Conservation (phyloP, 768 basidiomycete genomes). For the Termitomyces titanicus region DNA sequence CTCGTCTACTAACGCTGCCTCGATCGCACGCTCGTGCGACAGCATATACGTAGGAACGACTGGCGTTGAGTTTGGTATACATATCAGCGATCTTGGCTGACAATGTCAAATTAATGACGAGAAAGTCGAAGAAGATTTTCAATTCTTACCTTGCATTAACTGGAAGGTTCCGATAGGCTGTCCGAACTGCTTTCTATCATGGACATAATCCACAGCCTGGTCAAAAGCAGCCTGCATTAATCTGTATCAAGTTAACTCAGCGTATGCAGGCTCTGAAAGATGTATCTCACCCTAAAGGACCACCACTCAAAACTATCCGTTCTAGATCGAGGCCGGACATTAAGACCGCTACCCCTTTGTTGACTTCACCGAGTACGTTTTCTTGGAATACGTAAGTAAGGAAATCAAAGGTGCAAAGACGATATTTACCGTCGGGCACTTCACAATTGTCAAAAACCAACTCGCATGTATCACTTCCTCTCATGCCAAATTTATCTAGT, state of each 20-base stretch:
- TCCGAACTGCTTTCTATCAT: constrained; percentile 90
- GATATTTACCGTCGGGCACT: constrained; percentile 72
- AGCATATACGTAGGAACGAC: constrained; percentile 88
- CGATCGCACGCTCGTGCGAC: constrained; percentile 87
- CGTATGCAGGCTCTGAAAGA: constrained; percentile 3
- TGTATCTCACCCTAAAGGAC: constrained; percentile 73
- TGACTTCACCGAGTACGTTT: constrained; percentile 79
- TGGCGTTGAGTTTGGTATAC: constrained; percentile 90
- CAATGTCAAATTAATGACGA: constrained; percentile 10
- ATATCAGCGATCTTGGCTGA: constrained; percentile 85
- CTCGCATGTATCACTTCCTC: constrained; percentile 94
- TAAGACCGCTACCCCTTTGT: constrained; percentile 80
- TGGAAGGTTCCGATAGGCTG: constrained; percentile 88
- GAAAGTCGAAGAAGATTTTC: constrained; percentile 9
- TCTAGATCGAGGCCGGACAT: constrained; percentile 96
- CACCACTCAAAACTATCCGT: constrained; percentile 86
- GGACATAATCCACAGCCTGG: constrained; percentile 83
- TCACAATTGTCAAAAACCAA: constrained; percentile 88
- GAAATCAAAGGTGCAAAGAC: background rate
- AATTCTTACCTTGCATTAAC: constrained; percentile 81
- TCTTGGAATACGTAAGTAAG: constrained; percentile 38
- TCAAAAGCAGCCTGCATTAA: constrained; percentile 95
- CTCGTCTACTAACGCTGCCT: constrained; percentile 73
- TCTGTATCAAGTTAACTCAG: constrained; percentile 30
- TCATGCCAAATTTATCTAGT: constrained; percentile 95